Evolutionary conservation across 75 land plant genomes (phyloP), one percentile per base, ranked within the genome.

Genomic region (Pseudotsuga menziesii): DNA sequence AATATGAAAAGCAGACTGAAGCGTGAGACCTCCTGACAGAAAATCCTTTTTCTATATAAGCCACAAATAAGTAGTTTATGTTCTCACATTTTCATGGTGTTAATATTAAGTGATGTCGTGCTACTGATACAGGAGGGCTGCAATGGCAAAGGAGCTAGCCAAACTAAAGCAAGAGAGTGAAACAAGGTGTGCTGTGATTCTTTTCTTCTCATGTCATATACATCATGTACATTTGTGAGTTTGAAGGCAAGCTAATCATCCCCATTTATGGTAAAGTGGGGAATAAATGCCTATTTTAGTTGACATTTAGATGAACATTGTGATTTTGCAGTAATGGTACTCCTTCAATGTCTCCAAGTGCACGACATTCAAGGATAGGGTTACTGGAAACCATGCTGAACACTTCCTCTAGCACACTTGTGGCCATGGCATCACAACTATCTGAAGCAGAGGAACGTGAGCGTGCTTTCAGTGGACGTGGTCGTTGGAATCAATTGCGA

Each of bases 401-500:
- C 67, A 77, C 92, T 17, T 81, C 93, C 59, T 93, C 98, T 8
- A 80, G 87, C 35, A 80, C 89, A 4, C 77, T 97, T 32, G 98
- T 95, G 27, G 82, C 91, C n/a, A 97, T 97, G 99, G 94, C 96
- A 66, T 91, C 98, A 56, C 94, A 97, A 48, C 79, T 97, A 23
- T 94, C 99, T n/a, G 99, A 95, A 77, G 98, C 99, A 41, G 99
- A 93, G 72, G 99, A 97, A 78, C 93, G 92, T 67, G 94, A 94
- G 64, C 84, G 92, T 20, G 72, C 75, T 11, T 86, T 85, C 64
- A 88, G 78, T 85, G 99, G 99, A 2, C 88, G 86, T 54, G 98
- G 94, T 67, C 89, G 98, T 25, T 97, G 99, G 99, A 92, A 88
- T 74, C 91, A 93, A 73, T 83, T 97, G 60, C 84, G 93, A 9